phyloP scores from a whole-genome alignment of 768 basidiomycete genomes.

The Hygrophorus pudorinus region DNA sequence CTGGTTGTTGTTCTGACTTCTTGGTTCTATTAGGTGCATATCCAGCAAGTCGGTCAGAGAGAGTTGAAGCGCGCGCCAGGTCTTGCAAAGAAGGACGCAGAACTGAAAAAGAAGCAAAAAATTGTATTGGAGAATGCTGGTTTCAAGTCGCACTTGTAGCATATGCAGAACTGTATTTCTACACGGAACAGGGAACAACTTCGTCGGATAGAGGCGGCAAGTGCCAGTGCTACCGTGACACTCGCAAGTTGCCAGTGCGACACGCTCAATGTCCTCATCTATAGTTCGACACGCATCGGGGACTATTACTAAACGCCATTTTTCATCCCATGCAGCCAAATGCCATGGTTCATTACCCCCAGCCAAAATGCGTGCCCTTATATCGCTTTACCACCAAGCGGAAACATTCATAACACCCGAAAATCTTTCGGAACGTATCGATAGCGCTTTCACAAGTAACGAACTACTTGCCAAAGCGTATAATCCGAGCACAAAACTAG shows the following conservation, averaged over 20 bases:
- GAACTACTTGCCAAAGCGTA: not conserved
- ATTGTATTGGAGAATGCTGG: conserved; percentile 49
- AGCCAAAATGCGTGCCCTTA: conserved; percentile 59
- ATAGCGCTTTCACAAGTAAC: conserved; percentile 43
- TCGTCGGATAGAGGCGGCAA: no score
- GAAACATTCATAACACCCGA: conserved; percentile 62
- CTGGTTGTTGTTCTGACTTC: conserved; percentile 10
- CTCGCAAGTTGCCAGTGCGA: no score
- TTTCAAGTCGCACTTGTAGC: conserved; percentile 47
- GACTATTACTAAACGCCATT: not conserved
- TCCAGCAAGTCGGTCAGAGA: conserved; percentile 87
- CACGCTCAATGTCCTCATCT: not conserved
- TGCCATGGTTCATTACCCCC: conserved; percentile 30
- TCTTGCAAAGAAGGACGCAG: conserved; percentile 44
- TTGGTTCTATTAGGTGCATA: conserved; percentile 54
- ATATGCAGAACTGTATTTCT: not conserved
- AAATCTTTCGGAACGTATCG: conserved; percentile 54
- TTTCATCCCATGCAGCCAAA: conserved; percentile 1
- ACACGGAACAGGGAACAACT: no score
- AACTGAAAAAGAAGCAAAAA: conserved; percentile 52
- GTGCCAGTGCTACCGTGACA: no score
- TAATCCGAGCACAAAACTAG: conserved; percentile 9
- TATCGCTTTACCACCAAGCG: conserved; percentile 71
- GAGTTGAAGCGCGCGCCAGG: conserved; percentile 73
- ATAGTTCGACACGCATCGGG: not conserved